A percentile compares a stretch with the other conserved stretches of the same genome.
Evolutionary conservation across 768 basidiomycete species (phyloP).

Genomic region (Trichaptum fuscoviolaceum): DNA sequence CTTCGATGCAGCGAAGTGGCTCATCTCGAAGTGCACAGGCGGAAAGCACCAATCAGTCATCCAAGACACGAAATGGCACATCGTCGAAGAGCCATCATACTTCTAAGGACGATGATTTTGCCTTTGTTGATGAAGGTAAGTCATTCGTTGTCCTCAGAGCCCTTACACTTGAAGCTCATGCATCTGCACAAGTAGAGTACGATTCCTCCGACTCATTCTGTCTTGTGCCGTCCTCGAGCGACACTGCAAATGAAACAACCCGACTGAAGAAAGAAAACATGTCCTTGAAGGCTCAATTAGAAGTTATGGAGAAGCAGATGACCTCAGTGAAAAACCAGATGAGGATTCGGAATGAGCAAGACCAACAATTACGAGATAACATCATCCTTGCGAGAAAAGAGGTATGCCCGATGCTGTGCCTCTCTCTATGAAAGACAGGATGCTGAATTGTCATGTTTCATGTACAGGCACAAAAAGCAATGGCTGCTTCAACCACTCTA

Average conservation of each 20-base stretch:
- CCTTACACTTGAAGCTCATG: slow-evolving; percentile 10
- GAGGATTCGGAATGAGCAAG: slow-evolving; percentile 72
- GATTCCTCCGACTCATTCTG: slow-evolving; percentile 80
- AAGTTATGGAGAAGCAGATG: slow-evolving; percentile 50
- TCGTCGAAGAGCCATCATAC: too few relatives aligned
- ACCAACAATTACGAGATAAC: slow-evolving; percentile 72
- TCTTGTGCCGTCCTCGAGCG: slow-evolving; percentile 55
- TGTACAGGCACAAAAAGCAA: slow-evolving; percentile 68
- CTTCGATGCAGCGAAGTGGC: not conserved
- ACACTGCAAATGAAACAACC: slow-evolving; percentile 41
- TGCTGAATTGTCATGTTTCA: slow-evolving; percentile 8
- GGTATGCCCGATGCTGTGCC: slow-evolving; percentile 34
- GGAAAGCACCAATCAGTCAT: too few relatives aligned
- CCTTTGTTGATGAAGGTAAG: slow-evolving; percentile 60
- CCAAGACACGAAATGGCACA: too few relatives aligned
- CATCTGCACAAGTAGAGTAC: slow-evolving; percentile 35
- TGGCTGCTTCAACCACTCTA: slow-evolving; percentile 58
- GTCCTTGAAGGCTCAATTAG: slow-evolving; percentile 55
- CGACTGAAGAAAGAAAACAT: slow-evolving; percentile 62
- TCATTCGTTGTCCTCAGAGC: not conserved
- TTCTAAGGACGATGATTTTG: slow-evolving; percentile 48
- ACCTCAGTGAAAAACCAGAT: slow-evolving; percentile 57
- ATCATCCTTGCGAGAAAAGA: slow-evolving; percentile 66
- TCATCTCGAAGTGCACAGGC: not conserved
- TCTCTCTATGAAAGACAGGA: slow-evolving; percentile 1